phyloP scores from a whole-genome alignment of 2,329 filamentous ascomycete species.

The Exophiala alcalophila region DNA sequence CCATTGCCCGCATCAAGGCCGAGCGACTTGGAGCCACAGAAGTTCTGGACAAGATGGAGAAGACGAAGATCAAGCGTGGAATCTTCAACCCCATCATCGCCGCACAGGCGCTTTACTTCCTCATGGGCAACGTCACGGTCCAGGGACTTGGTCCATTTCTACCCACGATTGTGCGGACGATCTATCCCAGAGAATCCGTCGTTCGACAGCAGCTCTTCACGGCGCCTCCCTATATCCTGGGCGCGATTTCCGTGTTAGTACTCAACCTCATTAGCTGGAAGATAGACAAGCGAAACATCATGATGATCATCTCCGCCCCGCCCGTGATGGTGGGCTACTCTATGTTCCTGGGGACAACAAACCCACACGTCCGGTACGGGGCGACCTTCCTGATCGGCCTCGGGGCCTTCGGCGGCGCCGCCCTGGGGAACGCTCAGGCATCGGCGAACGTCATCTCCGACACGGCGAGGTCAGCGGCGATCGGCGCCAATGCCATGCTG shows the following conservation, averaged over 20 bases:
- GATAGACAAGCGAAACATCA: conserved; percentile 57
- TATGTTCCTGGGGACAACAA: conserved; percentile 62
- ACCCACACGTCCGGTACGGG: conserved; percentile 59
- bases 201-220: conserved; percentile 67
- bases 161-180: conserved; percentile 67
- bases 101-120: conserved; percentile 56
- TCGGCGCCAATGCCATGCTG: conserved; percentile 67
- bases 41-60: conserved; percentile 62
- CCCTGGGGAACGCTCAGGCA: conserved; percentile 64
- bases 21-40: conserved; percentile 62
- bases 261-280: conserved; percentile 62
- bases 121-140: conserved; percentile 67
- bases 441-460: conserved; percentile 70
- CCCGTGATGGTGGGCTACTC: conserved; percentile 67
- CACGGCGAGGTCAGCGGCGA: conserved; percentile 64
- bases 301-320: conserved; percentile 59
- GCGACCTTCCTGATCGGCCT: conserved; percentile 67
- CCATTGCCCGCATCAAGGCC: conserved; percentile 64
- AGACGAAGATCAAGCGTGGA: conserved; percentile 57
- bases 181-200: conserved; percentile 58
- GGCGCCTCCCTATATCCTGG: conserved; percentile 67
- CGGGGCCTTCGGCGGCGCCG: conserved; percentile 61
- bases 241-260: conserved; percentile 62
- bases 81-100: conserved; percentile 62
- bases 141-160: conserved; percentile 68